Percentiles rank a stretch among this genome's conserved stretches.
Evolutionary conservation across 306 rosid genomes (phyloP).

Genomic region (Dalbergia cultrata): DNA sequence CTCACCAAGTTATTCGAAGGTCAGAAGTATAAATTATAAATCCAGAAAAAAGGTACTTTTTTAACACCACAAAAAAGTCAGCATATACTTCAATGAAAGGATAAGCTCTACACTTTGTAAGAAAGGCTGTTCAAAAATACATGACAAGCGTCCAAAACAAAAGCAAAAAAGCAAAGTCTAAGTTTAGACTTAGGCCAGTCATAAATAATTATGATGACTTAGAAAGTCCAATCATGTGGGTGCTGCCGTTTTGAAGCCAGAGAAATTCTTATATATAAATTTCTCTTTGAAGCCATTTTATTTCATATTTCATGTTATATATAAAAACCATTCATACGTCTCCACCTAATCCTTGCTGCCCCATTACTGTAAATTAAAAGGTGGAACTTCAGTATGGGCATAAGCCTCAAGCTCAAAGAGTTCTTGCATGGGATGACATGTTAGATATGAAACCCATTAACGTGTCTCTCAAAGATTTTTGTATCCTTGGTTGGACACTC

Average conservation of each 20-base stretch:
- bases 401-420: no score
- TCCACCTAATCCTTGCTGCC: no score
- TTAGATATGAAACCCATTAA: no score
- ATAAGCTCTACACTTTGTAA: background rate
- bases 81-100: conserved; percentile 28
- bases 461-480: no score
- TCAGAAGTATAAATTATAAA: conserved; percentile 23
- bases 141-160: background rate
- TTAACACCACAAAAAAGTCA: background rate
- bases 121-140: conserved; percentile 10
- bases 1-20: conserved; percentile 12
- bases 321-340: no score
- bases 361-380: no score
- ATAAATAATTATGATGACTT: background rate
- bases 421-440: no score
- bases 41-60: conserved; percentile 3
- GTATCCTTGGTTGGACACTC: no score
- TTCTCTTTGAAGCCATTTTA: no score
- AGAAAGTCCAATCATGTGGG: background rate
- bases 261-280: no score
- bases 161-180: background rate
- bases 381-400: no score
- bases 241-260: background rate
- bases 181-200: conserved; percentile 13
- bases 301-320: no score